Evolutionary conservation across 2,329 filamentous ascomycete species (phyloP), one percentile per base, ranked within the genome.

Genomic region (Ambrosiella xylebori): DNA sequence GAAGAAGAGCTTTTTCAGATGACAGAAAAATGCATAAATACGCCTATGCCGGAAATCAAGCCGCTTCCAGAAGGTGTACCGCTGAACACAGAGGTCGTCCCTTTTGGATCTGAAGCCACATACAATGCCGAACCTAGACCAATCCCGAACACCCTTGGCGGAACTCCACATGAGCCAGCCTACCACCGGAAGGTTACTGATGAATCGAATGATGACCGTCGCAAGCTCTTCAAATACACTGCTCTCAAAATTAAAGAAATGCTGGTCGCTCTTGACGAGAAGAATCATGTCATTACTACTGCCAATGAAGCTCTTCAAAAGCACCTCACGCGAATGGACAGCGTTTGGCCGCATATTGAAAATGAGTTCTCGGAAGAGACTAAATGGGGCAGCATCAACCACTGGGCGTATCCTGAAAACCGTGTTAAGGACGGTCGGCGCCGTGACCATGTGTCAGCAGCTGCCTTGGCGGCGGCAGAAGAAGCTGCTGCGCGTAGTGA

Each of bases 361-460:
- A 76, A 78, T 61, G 93, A 98, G 69, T 88, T 98, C 66, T 95
- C 88, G 70, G 89, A 96, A 61, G 89, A 97, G 70, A 88, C 93
- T 57, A 88, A 94, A 70, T 84, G 89, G 73, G 93, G 94, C 56
- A 97, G 89, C 71, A 79, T 82, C 60, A 87, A 82, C 56, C 93
- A 98, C 69, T 98, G 93, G 93, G 93, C 91, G 54, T 97, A 97
- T 68, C 86, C 87, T 17, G 86, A 91, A 65, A 88, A 88, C 66
- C 85, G 91, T 63, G 77, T 82, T 50, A 81, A 82, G 38, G 87
- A 94, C 67, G 78, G 85, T 35, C 83, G 85, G 53, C 79, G 88
- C 61, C 81, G 88, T 62, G 89, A 95, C 66, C 82, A 81, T 44
- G 86, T 89, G 63, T 87, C 88, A 19, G 86, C 86, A 1, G 85